Evolutionary conservation across 2,329 filamentous ascomycete genomes (phyloP).

Genomic region (Tolypocladium sp.): DNA sequence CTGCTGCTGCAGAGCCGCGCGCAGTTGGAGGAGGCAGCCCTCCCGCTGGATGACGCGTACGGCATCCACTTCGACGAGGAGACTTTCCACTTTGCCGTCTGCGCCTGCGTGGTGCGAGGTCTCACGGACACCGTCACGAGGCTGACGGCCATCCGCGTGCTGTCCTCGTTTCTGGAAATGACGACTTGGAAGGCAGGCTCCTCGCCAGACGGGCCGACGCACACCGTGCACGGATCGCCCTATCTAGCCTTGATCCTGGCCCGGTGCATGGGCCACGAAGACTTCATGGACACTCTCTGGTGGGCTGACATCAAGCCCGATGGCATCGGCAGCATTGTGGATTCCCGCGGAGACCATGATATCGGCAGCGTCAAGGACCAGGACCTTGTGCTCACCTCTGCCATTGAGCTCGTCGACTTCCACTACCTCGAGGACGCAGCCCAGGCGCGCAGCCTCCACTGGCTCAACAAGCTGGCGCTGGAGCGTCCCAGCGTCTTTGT

Average conservation of each 20-base stretch:
- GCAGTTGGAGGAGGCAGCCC: conserved; percentile 52
- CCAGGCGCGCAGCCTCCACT: conserved; percentile 48
- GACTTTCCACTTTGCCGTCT: conserved; percentile 59
- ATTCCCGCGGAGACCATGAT: conserved; percentile 14
- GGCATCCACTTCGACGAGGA: conserved; percentile 56
- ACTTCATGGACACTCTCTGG: conserved; percentile 55
- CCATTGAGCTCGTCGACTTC: conserved; percentile 58
- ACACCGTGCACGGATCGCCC: conserved; percentile 32
- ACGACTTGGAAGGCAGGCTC: conserved; percentile 12
- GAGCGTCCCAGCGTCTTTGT: conserved; percentile 47
- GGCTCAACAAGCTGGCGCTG: conserved; percentile 49
- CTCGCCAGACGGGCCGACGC: conserved; percentile 2
- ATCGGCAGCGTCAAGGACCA: conserved; percentile 45
- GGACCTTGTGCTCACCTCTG: conserved; percentile 53
- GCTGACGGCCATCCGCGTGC: conserved; percentile 46
- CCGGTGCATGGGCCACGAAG: conserved; percentile 45
- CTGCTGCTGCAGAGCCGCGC: conserved; percentile 51
- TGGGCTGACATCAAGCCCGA: conserved; percentile 42
- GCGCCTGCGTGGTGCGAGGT: conserved; percentile 54
- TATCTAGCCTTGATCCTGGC: conserved; percentile 53
- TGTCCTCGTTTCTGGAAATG: conserved; percentile 48
- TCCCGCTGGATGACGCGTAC: conserved; percentile 54
- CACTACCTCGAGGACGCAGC: conserved; percentile 53
- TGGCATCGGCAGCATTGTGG: conserved; percentile 16
- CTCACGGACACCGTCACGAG: conserved; percentile 54